Conservation (phyloP, 176 grass and related monocot species). For the Themeda triandra region DNA sequence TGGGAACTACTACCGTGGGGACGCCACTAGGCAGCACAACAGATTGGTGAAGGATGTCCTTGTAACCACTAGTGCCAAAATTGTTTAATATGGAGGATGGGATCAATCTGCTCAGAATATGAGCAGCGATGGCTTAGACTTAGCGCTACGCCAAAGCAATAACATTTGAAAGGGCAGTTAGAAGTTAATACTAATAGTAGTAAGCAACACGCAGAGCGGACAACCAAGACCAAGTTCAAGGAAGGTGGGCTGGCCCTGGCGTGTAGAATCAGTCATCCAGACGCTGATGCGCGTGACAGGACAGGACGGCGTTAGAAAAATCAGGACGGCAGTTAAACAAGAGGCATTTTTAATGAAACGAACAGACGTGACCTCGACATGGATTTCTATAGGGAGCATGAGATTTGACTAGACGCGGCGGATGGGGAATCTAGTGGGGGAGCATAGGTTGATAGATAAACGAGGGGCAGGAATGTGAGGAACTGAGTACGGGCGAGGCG, state of each 20-base stretch:
- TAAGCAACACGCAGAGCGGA: neutral
- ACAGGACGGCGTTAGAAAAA: neutral
- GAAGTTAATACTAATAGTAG: neutral
- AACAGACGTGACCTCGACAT: too few species aligned
- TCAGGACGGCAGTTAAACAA: too few species aligned
- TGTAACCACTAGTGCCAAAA: neutral
- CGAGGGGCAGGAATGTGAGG: too few species aligned
- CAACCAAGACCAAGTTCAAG: neutral
- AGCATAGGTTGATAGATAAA: too few species aligned
- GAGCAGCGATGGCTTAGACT: neutral
- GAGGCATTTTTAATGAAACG: too few species aligned
- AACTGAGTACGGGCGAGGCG: too few species aligned
- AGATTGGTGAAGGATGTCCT: neutral
- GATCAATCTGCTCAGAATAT: neutral
- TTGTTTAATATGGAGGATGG: neutral
- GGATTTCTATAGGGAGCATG: too few species aligned
- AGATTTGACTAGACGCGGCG: too few species aligned
- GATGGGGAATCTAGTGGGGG: too few species aligned
- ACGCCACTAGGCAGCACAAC: neutral
- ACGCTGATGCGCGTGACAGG: neutral
- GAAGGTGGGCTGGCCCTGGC: neutral
- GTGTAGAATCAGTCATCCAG: neutral
- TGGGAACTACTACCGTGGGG: neutral
- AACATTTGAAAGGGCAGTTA: neutral
- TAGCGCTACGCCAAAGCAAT: neutral